These are phyloP conservation scores for Chytriomyces sp. DNA, from an alignment of 192 early-diverging fungal species.

Conservation along the genomic window DNA sequence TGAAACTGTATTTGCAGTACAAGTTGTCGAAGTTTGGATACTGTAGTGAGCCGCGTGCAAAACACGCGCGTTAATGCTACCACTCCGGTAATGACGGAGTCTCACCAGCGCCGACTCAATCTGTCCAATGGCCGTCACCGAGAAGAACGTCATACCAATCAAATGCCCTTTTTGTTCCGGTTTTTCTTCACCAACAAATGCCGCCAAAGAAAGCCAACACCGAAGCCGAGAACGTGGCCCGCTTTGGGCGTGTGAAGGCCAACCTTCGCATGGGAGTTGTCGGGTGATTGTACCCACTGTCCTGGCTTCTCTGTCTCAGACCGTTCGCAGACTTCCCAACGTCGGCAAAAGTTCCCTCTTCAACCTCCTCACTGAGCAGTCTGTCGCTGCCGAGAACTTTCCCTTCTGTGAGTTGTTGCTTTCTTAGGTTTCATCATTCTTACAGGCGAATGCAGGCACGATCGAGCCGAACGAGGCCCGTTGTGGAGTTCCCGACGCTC, in stretches of 20 bases:
- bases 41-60: conserved; percentile 29
- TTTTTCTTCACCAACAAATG: background rate
- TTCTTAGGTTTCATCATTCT: background rate
- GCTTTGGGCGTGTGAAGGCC: conserved; percentile 11
- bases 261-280: conserved; percentile 12
- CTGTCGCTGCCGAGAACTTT: conserved; percentile 34
- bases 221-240: conserved; percentile 7
- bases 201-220: background rate
- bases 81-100: background rate
- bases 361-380: conserved; percentile 44
- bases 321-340: conserved; percentile 73
- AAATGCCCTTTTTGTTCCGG: background rate
- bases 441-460: conserved; percentile 32
- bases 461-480: conserved; percentile 90
- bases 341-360: conserved; percentile 68
- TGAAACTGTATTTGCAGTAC: conserved; percentile 64
- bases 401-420: conserved; percentile 45
- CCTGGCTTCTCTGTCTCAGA: background rate
- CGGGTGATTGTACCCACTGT: background rate
- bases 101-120: conserved; percentile 59
- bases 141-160: conserved; percentile 48
- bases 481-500: conserved; percentile 83
- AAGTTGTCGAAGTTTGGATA: conserved; percentile 58
- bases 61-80: background rate
- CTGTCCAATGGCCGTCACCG: conserved; percentile 53